Evolutionary conservation across 495 filamentous ascomycete genomes (phyloP).

Genomic region (Aspergillus egyptiacus): DNA sequence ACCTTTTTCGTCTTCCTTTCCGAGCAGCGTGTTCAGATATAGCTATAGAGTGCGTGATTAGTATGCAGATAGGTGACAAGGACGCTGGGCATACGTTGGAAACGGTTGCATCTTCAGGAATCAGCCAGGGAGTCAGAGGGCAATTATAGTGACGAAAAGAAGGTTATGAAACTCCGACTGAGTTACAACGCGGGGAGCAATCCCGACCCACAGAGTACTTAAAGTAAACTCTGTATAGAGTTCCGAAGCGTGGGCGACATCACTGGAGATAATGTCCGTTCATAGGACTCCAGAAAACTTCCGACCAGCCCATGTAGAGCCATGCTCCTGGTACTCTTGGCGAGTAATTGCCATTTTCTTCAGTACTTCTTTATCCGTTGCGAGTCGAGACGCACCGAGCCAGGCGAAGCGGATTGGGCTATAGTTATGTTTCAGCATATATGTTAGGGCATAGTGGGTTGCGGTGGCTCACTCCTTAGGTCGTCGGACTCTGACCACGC

Average conservation of each 20-base stretch:
- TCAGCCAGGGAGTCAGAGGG: too few relatives aligned
- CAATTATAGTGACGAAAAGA: too few relatives aligned
- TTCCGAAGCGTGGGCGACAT: not conserved
- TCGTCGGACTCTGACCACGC: constrained; percentile 63
- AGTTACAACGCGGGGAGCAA: not conserved
- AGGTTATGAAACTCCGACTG: too few relatives aligned
- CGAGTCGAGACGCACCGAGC: constrained; percentile 74
- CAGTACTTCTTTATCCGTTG: constrained; percentile 56
- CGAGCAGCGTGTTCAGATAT: too few relatives aligned
- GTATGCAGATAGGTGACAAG: too few relatives aligned
- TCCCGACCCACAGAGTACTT: too few relatives aligned
- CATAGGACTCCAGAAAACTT: constrained; percentile 54
- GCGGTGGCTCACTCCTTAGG: constrained; percentile 52
- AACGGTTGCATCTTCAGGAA: too few relatives aligned
- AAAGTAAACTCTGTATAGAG: not conserved
- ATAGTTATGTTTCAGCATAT: constrained; percentile 4
- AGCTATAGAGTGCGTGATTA: too few relatives aligned
- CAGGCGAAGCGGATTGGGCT: constrained; percentile 77
- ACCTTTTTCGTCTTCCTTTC: too few relatives aligned
- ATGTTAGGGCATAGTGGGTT: too few relatives aligned
- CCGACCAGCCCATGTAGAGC: constrained; percentile 67
- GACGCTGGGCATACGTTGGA: too few relatives aligned
- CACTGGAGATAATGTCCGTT: constrained; percentile 7
- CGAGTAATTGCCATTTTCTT: constrained; percentile 66
- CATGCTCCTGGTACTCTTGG: constrained; percentile 85